Conservation (phyloP, 2,329 filamentous ascomycete species). For the Trichoderma harzianum region DNA sequence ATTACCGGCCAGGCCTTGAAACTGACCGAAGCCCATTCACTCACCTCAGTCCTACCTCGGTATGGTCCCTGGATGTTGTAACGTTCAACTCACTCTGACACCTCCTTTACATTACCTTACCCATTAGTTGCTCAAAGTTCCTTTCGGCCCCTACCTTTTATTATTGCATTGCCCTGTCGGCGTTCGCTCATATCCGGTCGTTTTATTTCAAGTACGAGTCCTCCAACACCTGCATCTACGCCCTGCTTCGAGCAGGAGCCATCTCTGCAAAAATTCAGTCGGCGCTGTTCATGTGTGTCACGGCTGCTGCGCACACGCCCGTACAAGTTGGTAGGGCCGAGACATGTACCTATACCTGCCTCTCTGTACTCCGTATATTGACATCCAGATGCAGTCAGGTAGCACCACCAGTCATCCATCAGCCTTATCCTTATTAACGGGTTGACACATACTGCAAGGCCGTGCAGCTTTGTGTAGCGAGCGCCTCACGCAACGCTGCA, state of each 20-base stretch:
- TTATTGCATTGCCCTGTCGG: not conserved
- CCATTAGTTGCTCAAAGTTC: not conserved
- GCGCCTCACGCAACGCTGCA: not conserved
- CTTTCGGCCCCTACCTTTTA: not conserved
- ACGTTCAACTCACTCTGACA: not conserved
- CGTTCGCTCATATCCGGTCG: not conserved
- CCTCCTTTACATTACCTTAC: not conserved
- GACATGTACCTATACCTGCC: not conserved
- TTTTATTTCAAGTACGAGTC: not conserved
- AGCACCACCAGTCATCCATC: not conserved
- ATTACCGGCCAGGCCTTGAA: not conserved
- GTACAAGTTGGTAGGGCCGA: not conserved
- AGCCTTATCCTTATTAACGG: slow-evolving; percentile 12
- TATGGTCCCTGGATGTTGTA: not conserved
- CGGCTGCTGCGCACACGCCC: not conserved
- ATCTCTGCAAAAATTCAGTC: not conserved
- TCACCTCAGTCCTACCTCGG: not conserved
- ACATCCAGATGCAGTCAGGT: not conserved
- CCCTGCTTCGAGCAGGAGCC: not conserved
- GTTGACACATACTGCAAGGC: not conserved
- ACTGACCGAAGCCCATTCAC: not conserved
- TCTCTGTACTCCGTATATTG: too few relatives aligned
- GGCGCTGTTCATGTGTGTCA: not conserved
- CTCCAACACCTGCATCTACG: not conserved
- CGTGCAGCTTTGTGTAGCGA: not conserved